Evolutionary conservation across 768 basidiomycete species (phyloP).

Genomic region (Phaeotremella skinneri): DNA sequence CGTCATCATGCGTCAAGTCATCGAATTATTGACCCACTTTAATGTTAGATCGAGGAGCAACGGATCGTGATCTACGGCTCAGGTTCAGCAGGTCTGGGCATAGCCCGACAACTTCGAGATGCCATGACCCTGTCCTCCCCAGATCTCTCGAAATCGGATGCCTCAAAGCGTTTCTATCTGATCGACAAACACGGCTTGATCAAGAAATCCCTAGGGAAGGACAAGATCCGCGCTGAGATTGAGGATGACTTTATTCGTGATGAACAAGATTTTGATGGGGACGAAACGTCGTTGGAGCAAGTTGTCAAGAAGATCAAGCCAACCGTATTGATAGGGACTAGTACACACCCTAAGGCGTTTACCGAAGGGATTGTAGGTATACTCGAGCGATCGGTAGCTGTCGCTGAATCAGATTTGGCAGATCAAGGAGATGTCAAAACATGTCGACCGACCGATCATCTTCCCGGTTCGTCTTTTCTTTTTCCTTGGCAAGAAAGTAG

Average conservation of each 20-base stretch:
- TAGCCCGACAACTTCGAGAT: slow-evolving; percentile 65
- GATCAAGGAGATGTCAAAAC: slow-evolving; percentile 60
- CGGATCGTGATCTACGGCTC: slow-evolving; percentile 76
- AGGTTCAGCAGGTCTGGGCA: slow-evolving; percentile 72
- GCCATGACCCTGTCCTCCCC: slow-evolving; percentile 60
- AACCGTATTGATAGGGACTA: slow-evolving; percentile 80
- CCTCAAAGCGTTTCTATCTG: slow-evolving; percentile 67
- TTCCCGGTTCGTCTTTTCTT: slow-evolving; percentile 56
- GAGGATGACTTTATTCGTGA: slow-evolving; percentile 59
- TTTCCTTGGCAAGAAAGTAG: slow-evolving; percentile 3
- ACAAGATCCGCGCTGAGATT: slow-evolving; percentile 54
- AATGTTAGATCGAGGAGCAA: slow-evolving; percentile 63
- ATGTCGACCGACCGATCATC: slow-evolving; percentile 73
- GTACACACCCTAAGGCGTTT: slow-evolving; percentile 74
- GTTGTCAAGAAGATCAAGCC: slow-evolving; percentile 71
- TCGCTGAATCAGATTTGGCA: slow-evolving; percentile 11
- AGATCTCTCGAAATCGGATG: slow-evolving; percentile 59
- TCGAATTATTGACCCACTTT: not conserved
- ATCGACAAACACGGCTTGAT: slow-evolving; percentile 69
- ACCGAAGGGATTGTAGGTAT: slow-evolving; percentile 64
- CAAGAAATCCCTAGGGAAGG: slow-evolving; percentile 55
- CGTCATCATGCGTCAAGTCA: not conserved
- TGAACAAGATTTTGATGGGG: slow-evolving; percentile 54
- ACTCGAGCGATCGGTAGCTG: not conserved
- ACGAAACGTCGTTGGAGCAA: slow-evolving; percentile 58